These are phyloP conservation scores for Trametes versicolor DNA, from an alignment of 1,284 basidiomycete genomes.

Conservation along the genomic window DNA sequence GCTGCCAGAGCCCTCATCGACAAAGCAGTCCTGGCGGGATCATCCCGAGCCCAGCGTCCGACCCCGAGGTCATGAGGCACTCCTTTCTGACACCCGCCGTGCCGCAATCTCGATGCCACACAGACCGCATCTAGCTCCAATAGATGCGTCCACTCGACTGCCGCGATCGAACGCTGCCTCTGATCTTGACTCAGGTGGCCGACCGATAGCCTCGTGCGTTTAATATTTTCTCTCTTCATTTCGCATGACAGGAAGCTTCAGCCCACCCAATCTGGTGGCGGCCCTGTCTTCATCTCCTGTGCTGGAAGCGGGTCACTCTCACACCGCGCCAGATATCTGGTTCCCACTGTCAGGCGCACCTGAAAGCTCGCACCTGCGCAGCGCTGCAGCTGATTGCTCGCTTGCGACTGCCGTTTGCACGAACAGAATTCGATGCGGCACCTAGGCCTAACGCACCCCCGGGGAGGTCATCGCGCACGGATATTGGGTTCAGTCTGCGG, in stretches of 20 bases:
- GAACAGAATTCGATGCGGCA: not conserved
- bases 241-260: slow-evolving; percentile 22
- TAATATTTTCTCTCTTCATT: slow-evolving; percentile 25
- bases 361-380: not conserved
- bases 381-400: not conserved
- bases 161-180: slow-evolving; percentile 22
- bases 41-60: not conserved
- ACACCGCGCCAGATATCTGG: not conserved
- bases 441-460: not conserved
- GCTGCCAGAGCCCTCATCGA: slow-evolving; percentile 7
- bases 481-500: slow-evolving; percentile 5
- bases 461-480: not conserved
- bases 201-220: slow-evolving; percentile 35
- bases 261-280: slow-evolving; percentile 18
- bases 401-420: not conserved
- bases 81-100: not conserved
- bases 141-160: slow-evolving; percentile 16
- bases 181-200: slow-evolving; percentile 27
- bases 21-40: not conserved
- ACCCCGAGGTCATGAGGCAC: slow-evolving; percentile 21
- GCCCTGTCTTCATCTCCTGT: slow-evolving; percentile 1
- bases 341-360: not conserved
- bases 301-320: not conserved
- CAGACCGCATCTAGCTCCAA: slow-evolving; percentile 20
- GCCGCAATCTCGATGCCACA: slow-evolving; percentile 12